phyloP scores from a whole-genome alignment of 1,284 basidiomycete genomes.

The Cutaneotrichosporon sp. region DNA sequence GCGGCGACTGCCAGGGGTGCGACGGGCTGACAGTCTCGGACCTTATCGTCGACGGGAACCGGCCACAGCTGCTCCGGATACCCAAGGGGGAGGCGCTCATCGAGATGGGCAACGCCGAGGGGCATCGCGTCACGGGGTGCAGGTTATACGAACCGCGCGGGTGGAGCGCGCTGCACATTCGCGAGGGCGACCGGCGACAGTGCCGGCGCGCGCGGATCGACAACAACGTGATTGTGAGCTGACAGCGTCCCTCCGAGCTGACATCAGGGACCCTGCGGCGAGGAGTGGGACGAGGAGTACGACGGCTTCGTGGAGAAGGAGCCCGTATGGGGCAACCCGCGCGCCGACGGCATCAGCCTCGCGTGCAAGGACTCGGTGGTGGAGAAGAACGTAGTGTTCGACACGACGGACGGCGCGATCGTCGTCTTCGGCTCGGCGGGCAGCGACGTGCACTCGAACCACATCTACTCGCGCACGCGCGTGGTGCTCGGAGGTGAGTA shows the following conservation, averaged over 20 bases:
- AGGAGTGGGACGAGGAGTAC: slow-evolving; percentile 56
- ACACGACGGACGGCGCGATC: slow-evolving; percentile 54
- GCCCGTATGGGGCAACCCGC: slow-evolving; percentile 49
- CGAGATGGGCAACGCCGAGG: slow-evolving; percentile 51
- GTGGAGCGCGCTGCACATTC: slow-evolving; percentile 54
- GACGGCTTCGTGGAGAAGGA: slow-evolving; percentile 46
- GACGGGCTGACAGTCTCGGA: slow-evolving; percentile 39
- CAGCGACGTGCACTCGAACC: slow-evolving; percentile 45
- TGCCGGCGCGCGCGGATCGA: slow-evolving; percentile 44
- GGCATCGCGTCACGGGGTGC: slow-evolving; percentile 49
- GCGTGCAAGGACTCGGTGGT: slow-evolving; percentile 54
- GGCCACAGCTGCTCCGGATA: slow-evolving; percentile 50
- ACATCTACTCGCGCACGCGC: slow-evolving; percentile 49
- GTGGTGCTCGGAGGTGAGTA: slow-evolving; percentile 46
- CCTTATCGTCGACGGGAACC: slow-evolving; percentile 52
- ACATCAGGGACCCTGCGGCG: slow-evolving; percentile 52
- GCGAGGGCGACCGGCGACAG: slow-evolving; percentile 52
- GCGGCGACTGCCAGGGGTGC: slow-evolving; percentile 52
- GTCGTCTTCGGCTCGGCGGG: slow-evolving; percentile 54
- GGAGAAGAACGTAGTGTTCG: slow-evolving; percentile 53
- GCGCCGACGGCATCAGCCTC: slow-evolving; percentile 54
- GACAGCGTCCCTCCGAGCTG: too few species aligned
- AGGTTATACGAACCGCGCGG: slow-evolving; percentile 54
- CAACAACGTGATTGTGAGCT: slow-evolving; percentile 51
- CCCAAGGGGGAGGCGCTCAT: slow-evolving; percentile 49